Evolutionary conservation across 1,284 basidiomycete genomes (phyloP), one percentile per base, ranked within the genome.

Genomic region (Ustilago nuda): DNA sequence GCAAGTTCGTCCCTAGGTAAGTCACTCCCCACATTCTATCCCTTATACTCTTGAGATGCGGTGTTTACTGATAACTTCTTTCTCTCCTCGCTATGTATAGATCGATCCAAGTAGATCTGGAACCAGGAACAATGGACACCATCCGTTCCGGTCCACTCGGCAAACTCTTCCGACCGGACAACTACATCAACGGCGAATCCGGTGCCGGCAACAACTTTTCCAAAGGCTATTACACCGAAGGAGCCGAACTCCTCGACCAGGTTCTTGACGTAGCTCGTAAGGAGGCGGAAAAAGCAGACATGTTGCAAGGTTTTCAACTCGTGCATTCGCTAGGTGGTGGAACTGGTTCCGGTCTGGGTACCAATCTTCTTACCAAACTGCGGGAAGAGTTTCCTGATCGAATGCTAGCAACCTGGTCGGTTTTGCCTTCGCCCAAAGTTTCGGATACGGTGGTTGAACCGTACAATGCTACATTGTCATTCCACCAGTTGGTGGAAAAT

Each of bases 401-500:
- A 63, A 98, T 98, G 93, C 89, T 98, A 56, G 90, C 93, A 13
- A 97, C 95, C 0, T 98, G 94, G 86, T 96, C 94, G 0, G 89
- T 98, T 67, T 87, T 98, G 27, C 95, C 95, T 1, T 93, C 93
- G 27, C 94, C 95, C 2, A 94, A 94, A 86, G 94, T 97, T 4
- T 96, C 94, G 0, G 95, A 98, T 86, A 98, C 95, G 1, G 92
- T 98, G 56, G 94, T 98, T 37, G 95, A 98, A 90, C 93, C 93
- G 0, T 97, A 98, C 87, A 98, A 98, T 84, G 91, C 94, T 1
- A 89, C 94, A 59, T 90, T 98, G 8, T 94, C 95, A 0, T 88
- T 94, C 61, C 93, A 98, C 87, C 95, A 96, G 87, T 90, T 98
- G 15, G 90, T 96, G 9, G 95, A 98, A 61, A 86, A 93, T 86